Evolutionary conservation across 2,329 filamentous ascomycete species (phyloP), one percentile per base, ranked within the genome.

Genomic region (Diaporthe ilicicola): DNA sequence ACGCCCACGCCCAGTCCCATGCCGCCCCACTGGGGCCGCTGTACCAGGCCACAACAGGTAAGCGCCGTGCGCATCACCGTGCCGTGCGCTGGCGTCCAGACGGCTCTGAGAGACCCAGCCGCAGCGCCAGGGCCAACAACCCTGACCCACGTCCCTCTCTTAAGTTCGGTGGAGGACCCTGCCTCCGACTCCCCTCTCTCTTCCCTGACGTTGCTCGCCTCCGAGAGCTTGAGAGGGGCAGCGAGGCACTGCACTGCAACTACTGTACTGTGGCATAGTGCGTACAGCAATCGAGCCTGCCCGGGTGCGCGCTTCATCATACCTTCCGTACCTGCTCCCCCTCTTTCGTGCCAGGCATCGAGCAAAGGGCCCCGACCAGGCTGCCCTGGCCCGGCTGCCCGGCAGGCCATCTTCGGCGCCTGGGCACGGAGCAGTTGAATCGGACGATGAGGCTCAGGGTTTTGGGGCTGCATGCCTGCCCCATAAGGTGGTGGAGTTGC

Each of bases 361-460:
- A 24, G 6, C 19, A 48, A 39, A 27, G 27, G 15, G 39, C 27
- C 42, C 46, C 42, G 59, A 34, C 42, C 9, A 19, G 24, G 59
- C 59, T 22, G 42, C n/a, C 59, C 42, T 62, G 59, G 12, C 37
- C 37, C 44, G 59, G 44, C 59, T 42, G 12, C 37, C 37, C 44
- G 59, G 44, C 59, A 19, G 44, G 32, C 27, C 42, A 29, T 50
- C 27, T 12, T 48, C 19, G 27, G 37, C 59, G 42, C 44, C 42
- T 37, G 29, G 27, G 29, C 19, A 50, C n/a, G 29, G 44, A 37
- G 59, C 59, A 15, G 22, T 64, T 50, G 44, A 50, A 50, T 64
- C 44, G 42, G 59, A 64, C 44, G 44, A 68, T 72, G 71, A 72
- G 68, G 71, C 71, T 72, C 68, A 71, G 64, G 42, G 62, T 22